These are phyloP conservation scores for Ophiocordyceps sinensis DNA, from an alignment of 2,329 filamentous ascomycete species.

Conservation along the genomic window DNA sequence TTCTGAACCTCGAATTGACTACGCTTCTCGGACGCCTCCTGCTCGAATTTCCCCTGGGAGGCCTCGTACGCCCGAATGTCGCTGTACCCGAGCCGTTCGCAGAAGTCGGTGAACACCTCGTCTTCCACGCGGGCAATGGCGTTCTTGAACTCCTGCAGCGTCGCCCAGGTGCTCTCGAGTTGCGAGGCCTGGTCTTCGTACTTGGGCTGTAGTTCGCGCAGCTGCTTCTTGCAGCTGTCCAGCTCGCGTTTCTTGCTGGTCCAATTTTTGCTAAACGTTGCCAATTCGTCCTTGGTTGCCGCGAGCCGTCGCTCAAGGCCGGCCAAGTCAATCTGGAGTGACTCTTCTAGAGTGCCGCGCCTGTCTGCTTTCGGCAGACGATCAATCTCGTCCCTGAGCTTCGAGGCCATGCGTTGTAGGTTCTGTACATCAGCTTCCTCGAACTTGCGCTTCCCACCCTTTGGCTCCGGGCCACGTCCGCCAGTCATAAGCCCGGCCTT, in stretches of 20 bases:
- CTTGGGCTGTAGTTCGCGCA: slow-evolving; percentile 65
- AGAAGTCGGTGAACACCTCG: slow-evolving; percentile 74
- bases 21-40: slow-evolving; percentile 77
- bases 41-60: slow-evolving; percentile 82
- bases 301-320: slow-evolving; percentile 65
- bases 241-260: slow-evolving; percentile 73
- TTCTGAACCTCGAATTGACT: slow-evolving; percentile 77
- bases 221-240: slow-evolving; percentile 55
- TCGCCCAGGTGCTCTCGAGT: slow-evolving; percentile 41
- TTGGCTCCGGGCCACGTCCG: slow-evolving; percentile 65
- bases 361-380: slow-evolving; percentile 68
- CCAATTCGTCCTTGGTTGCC: slow-evolving; percentile 61
- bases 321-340: slow-evolving; percentile 62
- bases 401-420: slow-evolving; percentile 61
- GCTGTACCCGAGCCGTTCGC: slow-evolving; percentile 69
- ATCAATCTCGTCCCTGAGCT: slow-evolving; percentile 62
- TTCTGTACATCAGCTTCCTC: slow-evolving; percentile 84
- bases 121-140: slow-evolving; percentile 76
- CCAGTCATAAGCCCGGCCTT: slow-evolving; percentile 96
- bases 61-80: slow-evolving; percentile 89
- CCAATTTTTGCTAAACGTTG: slow-evolving; percentile 68
- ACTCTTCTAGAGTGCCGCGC: slow-evolving; percentile 63
- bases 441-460: slow-evolving; percentile 66
- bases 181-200: slow-evolving; percentile 57
- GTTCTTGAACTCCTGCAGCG: slow-evolving; percentile 36